phyloP scores from a whole-genome alignment of 345 rosid genomes.

The Cardiospermum halicacabum region DNA sequence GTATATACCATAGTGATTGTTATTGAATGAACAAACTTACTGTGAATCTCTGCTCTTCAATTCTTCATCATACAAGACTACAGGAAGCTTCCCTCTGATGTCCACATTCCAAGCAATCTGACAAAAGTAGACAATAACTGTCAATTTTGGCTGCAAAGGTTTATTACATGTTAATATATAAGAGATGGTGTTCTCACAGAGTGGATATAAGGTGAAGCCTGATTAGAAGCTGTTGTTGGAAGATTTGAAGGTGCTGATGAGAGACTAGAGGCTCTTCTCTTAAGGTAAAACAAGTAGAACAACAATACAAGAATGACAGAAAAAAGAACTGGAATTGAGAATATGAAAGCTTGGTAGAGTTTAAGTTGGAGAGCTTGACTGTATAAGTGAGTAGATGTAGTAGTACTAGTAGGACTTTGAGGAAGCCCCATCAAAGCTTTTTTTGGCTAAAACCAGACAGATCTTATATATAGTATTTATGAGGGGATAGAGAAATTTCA shows the following conservation, averaged over 20 bases:
- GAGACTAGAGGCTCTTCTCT: slow-evolving; percentile 69
- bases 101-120: slow-evolving; percentile 56
- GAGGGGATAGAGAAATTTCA: background rate
- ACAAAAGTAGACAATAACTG: slow-evolving; percentile 18
- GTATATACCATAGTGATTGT: slow-evolving; percentile 16
- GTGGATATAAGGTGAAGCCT: slow-evolving; percentile 32
- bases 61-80: slow-evolving; percentile 72
- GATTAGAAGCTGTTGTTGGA: slow-evolving; percentile 37
- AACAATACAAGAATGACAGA: slow-evolving; percentile 80
- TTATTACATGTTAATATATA: too few relatives aligned
- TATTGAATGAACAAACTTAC: slow-evolving; percentile 52
- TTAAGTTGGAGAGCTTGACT: slow-evolving; percentile 85
- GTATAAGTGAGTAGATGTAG: slow-evolving; percentile 57
- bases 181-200: slow-evolving; percentile 38
- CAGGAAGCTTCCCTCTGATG: slow-evolving; percentile 59
- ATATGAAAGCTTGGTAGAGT: slow-evolving; percentile 93
- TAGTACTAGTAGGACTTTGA: slow-evolving; percentile 48
- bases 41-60: slow-evolving; percentile 61
- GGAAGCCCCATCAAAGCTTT: slow-evolving; percentile 51
- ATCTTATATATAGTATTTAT: slow-evolving; percentile 13
- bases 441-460: slow-evolving; percentile 5
- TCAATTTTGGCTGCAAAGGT: background rate
- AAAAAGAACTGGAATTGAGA: slow-evolving; percentile 91
- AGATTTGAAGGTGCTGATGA: slow-evolving; percentile 40
- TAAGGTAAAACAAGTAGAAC: slow-evolving; percentile 91